Evolutionary conservation across 2,329 filamentous ascomycete genomes (phyloP).

Genomic region (Sphaerulina musiva): DNA sequence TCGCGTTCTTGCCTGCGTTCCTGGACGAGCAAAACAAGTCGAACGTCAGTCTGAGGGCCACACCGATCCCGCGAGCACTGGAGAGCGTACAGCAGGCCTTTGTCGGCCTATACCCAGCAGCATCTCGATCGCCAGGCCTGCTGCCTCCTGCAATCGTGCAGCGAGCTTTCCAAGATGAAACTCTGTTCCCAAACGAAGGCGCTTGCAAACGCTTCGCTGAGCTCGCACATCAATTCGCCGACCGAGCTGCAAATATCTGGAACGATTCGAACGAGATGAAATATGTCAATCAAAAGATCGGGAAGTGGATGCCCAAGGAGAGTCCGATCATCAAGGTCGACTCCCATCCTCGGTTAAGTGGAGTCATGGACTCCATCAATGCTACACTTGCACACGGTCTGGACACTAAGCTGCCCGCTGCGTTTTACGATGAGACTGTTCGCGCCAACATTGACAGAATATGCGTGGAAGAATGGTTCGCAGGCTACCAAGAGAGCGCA

Average conservation of each 20-base stretch:
- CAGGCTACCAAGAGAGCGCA: constrained; percentile 71
- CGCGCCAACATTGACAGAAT: constrained; percentile 64
- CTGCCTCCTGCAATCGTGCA: constrained; percentile 42
- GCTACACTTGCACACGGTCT: constrained; percentile 78
- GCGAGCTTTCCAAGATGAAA: constrained; percentile 43
- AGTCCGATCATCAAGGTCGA: constrained; percentile 68
- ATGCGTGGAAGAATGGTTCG: constrained; percentile 85
- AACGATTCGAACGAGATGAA: constrained; percentile 67
- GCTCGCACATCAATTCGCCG: constrained; percentile 43
- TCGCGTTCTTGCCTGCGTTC: constrained; percentile 43
- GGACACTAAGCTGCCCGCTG: constrained; percentile 67
- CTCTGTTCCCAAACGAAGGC: constrained; percentile 46
- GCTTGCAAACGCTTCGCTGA: constrained; percentile 45
- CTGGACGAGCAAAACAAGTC: constrained; percentile 34
- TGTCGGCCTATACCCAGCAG: constrained; percentile 44
- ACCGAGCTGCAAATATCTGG: constrained; percentile 43
- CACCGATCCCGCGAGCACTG: constrained; percentile 45
- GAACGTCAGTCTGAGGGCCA: constrained; percentile 43
- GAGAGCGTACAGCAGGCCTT: constrained; percentile 48
- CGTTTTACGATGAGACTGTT: constrained; percentile 77
- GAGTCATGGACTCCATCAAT: constrained; percentile 92
- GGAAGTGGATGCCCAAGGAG: constrained; percentile 76
- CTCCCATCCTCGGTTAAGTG: constrained; percentile 72
- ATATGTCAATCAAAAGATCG: constrained; percentile 69
- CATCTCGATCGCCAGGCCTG: constrained; percentile 38